Base-by-base conservation (phyloP, 2,329 filamentous ascomycete species). In the Aspergillus texensis region DNA sequence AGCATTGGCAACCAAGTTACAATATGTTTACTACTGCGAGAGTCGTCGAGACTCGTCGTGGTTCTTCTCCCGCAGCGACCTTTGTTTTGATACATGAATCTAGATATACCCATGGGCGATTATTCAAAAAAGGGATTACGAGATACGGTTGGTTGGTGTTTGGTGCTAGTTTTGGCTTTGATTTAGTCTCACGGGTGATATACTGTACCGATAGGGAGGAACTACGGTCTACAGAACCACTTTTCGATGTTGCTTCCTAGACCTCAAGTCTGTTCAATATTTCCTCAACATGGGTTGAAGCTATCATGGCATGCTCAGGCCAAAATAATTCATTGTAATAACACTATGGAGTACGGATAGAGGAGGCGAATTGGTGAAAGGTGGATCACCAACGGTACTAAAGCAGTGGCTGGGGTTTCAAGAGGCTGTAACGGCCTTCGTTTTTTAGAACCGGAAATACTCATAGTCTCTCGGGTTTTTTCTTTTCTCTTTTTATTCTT, bases 41-140 rank as follows among this genome's bases (percentile, higher is more conserved):
- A n/a, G 48, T 52, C 48, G 3, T 11, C 46, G 26, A 30, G 48
- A 30, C 26, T 52, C 26, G 3, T 11, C 24, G 48, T 32, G 26
- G 48, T 30, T n/a, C 32, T 34, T 54, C 21, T 32, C 34, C 9
- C 8, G n/a, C 30, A 36, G 52, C n/a, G 52, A 36, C 32, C 26
- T 57, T 52, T 54, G 12, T 63, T 60, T 48, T 53, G 36, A 34
- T 60, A 46, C 43, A 26, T 56, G 58, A 54, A 52, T 60, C 24
- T 63, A 45, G 48, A 63, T 61, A 63, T 63, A 63, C 62, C 62
- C 62, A 61, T 54, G 58, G 58, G 57, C 53, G 46, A 54, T 56
- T 43, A 30, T 54, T 36, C 28, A 53, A 54, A 54, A 48, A 63
- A 36, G 61, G 58, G 52, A 30, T 60, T 60, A 32, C 21, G 52